Evolutionary conservation across 148 eudicot genomes (phyloP).

Genomic region (Chenopodium album): DNA sequence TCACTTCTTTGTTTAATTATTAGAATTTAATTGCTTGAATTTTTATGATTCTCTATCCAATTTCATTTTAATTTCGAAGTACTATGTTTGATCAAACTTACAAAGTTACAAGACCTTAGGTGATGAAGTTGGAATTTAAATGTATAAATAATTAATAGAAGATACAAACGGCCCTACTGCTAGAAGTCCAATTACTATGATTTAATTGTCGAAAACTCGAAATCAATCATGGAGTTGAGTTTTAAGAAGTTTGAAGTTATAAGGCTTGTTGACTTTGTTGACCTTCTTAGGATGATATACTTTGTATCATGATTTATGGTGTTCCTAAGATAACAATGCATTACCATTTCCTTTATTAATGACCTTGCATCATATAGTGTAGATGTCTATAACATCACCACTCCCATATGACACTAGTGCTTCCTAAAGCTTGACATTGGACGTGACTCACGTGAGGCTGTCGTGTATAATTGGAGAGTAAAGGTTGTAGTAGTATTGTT

Average conservation of each 20-base stretch:
- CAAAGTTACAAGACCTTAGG: not conserved
- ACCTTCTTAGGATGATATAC: not conserved
- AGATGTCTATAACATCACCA: not conserved
- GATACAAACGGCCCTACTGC: too few relatives aligned
- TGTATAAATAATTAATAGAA: not conserved
- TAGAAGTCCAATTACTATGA: not conserved
- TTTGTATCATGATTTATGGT: not conserved
- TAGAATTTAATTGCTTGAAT: not conserved
- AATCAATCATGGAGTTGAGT: not conserved
- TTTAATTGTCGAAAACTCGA: not conserved
- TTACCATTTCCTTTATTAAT: not conserved
- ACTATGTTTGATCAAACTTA: not conserved
- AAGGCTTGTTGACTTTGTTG: not conserved
- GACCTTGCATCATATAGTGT: not conserved
- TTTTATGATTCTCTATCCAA: not conserved
- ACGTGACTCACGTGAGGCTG: too few relatives aligned
- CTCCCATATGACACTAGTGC: not conserved
- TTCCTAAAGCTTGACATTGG: not conserved
- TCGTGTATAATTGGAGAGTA: not conserved
- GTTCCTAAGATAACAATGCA: not conserved
- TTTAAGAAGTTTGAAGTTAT: not conserved
- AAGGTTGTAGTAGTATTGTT: too few relatives aligned
- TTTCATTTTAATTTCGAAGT: not conserved
- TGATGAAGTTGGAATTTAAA: not conserved
- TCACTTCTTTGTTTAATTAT: not conserved